Base-by-base conservation (phyloP, 1,284 basidiomycete genomes). In the Hemileia vastatrix region DNA sequence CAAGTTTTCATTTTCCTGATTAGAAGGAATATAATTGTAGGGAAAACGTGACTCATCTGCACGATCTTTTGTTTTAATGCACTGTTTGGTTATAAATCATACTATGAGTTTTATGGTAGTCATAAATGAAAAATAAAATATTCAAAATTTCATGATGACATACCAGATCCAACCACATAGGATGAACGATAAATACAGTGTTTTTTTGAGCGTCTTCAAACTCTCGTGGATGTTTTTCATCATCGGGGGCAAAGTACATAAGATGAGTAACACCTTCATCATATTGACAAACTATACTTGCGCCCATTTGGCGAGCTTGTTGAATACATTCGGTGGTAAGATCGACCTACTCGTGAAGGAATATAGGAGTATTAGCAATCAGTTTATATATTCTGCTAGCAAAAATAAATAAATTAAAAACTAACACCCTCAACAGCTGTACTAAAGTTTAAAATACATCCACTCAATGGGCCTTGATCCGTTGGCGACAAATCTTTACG, bases 301-400 rank as follows among this genome's bases (percentile, higher is more conserved):
- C 59, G 18, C 59, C 59, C 19, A 62, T 44, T 54, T 62, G 54
- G 45, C 59, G 45, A 50, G 52, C 54, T 49, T 43, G 52, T n/a
- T 15, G 15, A 18, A 62, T 24, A 18, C n/a, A 54, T 27, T 50
- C 48, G 23, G 59, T 48, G 50, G 33, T 44, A 6, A 43, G 59
- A 36, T 62, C 43, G 50, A 55, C 50, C 59, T 62, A 48, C 21
- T 19, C 11, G 31, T 47, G 9, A 11, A 33, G 15, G 24, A 19
- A 8, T 2, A 21, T 1, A 19, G 13, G 18, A 23, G 40, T 19
- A 21, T 48, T 19, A 40, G 45, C 33, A 13, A 48, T 31, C 21
- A 45, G 33, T 19, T 13, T 11, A 48, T 11, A 52, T 2, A 21
- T 5, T 1, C 13, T 24, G 21, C 15, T 6, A n/a, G 8, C 36